These are phyloP conservation scores for Setomelanomma holmii DNA, from an alignment of 2,329 filamentous ascomycete species.

Conservation along the genomic window DNA sequence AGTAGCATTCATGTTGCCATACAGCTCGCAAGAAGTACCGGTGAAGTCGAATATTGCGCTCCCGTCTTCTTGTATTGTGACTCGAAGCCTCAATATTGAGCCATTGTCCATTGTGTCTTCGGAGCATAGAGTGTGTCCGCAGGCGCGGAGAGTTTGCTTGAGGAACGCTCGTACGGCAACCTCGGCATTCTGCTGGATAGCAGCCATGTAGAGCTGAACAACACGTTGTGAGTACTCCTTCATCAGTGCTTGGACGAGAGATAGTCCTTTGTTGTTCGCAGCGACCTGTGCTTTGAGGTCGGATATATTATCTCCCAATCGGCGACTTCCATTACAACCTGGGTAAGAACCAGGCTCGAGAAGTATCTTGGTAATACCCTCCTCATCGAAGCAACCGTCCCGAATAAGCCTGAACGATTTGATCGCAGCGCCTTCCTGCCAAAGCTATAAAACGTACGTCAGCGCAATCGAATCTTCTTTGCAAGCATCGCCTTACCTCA, in stretches of 20 bases:
- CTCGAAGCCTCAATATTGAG: conserved; percentile 10
- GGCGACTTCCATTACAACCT: conserved; percentile 7
- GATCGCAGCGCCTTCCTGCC: no score
- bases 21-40: conserved; percentile 16
- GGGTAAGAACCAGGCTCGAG: conserved; percentile 5
- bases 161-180: conserved; percentile 15
- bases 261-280: conserved; percentile 13
- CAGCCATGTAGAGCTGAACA: conserved; percentile 19
- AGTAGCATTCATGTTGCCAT: conserved; percentile 23
- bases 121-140: not conserved
- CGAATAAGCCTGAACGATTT: no score
- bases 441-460: no score
- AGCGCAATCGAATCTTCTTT: no score
- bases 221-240: conserved; percentile 5
- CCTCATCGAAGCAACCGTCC: conserved; percentile 7
- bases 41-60: conserved; percentile 17
- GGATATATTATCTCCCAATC: conserved; percentile 15
- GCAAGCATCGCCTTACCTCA: not conserved
- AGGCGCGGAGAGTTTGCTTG: conserved; percentile 1
- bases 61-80: conserved; percentile 12
- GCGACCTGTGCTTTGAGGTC: conserved; percentile 20
- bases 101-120: conserved; percentile 20
- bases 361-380: conserved; percentile 1
- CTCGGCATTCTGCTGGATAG: conserved; percentile 17
- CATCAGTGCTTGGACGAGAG: conserved; percentile 11